Evolutionary conservation across 192 early-diverging fungal species (phyloP).

Genomic region (Coemansia sp.): DNA sequence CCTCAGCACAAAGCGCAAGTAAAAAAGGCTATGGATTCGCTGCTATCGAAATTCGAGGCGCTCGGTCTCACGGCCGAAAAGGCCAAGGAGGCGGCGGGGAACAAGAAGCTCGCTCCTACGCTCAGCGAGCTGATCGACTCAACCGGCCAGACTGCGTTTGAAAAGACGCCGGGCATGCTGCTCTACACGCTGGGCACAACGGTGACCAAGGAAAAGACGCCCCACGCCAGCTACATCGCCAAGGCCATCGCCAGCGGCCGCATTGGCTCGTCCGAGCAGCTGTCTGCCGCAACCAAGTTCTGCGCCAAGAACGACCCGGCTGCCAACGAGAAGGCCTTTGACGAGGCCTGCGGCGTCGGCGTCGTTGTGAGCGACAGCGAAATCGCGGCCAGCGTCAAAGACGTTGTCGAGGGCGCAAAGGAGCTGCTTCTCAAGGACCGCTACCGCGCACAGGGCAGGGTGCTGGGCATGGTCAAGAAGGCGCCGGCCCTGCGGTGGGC

Average conservation of each 20-base stretch:
- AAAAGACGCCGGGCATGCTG: constrained; percentile 74
- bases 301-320: constrained; percentile 57
- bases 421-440: constrained; percentile 76
- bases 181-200: constrained; percentile 88
- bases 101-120: constrained; percentile 90
- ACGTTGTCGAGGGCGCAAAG: constrained; percentile 64
- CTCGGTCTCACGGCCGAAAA: constrained; percentile 89
- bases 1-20: not conserved
- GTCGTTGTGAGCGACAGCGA: constrained; percentile 77
- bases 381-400: constrained; percentile 62
- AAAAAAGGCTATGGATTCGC: constrained; percentile 28
- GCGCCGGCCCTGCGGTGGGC: constrained; percentile 83
- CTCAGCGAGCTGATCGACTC: constrained; percentile 70
- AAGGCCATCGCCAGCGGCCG: constrained; percentile 68
- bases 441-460: constrained; percentile 76
- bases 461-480: constrained; percentile 70
- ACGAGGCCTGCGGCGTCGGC: constrained; percentile 91
- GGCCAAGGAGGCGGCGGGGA: constrained; percentile 90
- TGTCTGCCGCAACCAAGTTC: constrained; percentile 92
- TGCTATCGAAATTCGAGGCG: constrained; percentile 70
- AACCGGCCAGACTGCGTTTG: constrained; percentile 60
- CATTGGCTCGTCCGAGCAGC: constrained; percentile 79
- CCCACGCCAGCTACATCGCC: constrained; percentile 79
- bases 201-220: constrained; percentile 63
- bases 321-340: constrained; percentile 70